phyloP scores from a whole-genome alignment of 768 basidiomycete species.

The Boletus fagicola region DNA sequence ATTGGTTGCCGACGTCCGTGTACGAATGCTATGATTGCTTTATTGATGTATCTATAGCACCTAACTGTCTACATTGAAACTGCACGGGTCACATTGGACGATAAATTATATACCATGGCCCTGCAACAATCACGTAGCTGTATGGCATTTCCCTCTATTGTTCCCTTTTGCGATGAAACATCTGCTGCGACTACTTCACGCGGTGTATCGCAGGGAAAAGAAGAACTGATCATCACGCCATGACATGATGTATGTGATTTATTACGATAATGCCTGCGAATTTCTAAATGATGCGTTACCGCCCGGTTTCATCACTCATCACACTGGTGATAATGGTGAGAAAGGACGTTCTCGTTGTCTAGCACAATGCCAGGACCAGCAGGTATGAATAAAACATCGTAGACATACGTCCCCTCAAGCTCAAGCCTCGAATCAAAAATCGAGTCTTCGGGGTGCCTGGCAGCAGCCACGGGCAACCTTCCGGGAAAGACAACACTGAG shows the following conservation, averaged over 20 bases:
- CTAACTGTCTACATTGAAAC: neutral
- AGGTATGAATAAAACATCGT: no score
- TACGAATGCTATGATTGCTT: conserved; percentile 8
- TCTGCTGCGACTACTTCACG: neutral
- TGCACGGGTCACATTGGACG: no score
- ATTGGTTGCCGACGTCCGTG: neutral
- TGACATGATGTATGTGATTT: neutral
- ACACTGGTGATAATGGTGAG: neutral
- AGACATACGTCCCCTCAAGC: no score
- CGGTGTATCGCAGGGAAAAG: neutral
- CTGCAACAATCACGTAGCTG: neutral
- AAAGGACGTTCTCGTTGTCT: neutral
- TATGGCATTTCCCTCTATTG: neutral
- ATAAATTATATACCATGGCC: neutral
- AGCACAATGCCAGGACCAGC: no score
- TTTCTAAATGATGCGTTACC: neutral
- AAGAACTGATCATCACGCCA: neutral
- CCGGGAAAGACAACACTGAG: neutral
- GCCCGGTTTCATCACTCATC: neutral
- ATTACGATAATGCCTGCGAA: neutral
- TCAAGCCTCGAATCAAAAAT: neutral
- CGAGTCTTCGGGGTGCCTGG: neutral
- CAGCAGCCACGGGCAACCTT: neutral
- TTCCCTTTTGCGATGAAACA: neutral
- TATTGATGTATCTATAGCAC: conserved; percentile 15